A percentile compares a stretch with the other conserved stretches of the same genome.
Conservation (phyloP, 768 basidiomycete genomes). For the Exidia glandulosa region DNA sequence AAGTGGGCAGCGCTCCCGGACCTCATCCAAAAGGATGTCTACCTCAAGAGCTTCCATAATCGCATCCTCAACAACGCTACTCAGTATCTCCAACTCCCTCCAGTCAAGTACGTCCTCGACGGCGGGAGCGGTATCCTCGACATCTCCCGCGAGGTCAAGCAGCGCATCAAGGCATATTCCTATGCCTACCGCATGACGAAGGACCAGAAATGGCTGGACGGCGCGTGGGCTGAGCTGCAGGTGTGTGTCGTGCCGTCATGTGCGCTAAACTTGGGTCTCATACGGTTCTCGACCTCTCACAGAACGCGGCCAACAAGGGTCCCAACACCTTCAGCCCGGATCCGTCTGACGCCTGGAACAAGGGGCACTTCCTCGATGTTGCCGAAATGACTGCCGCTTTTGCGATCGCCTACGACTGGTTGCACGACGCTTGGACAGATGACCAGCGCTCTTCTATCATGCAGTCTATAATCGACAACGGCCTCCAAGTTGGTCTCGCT, state of each 20-base stretch:
- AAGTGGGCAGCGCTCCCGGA: constrained; percentile 78
- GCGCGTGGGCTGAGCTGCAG: constrained; percentile 70
- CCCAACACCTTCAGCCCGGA: constrained; percentile 50
- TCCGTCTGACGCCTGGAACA: constrained; percentile 60
- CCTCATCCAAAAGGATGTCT: constrained; percentile 73
- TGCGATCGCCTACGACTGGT: constrained; percentile 76
- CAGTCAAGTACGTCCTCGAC: constrained; percentile 65
- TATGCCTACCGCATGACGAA: constrained; percentile 89
- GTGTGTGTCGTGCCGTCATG: not conserved
- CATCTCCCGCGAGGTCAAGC: constrained; percentile 77
- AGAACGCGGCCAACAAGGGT: constrained; percentile 67
- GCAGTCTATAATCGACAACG: constrained; percentile 63
- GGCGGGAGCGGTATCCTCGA: constrained; percentile 88
- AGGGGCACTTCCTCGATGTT: constrained; percentile 82
- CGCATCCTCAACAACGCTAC: constrained; percentile 87
- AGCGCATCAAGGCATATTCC: constrained; percentile 82
- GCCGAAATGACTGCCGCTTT: constrained; percentile 84
- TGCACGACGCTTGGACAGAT: constrained; percentile 42
- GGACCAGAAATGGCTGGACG: constrained; percentile 74
- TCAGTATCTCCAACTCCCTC: constrained; percentile 48
- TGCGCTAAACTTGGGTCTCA: not conserved
- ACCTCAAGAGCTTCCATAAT: constrained; percentile 79
- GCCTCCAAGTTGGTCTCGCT: constrained; percentile 53
- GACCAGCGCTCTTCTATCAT: constrained; percentile 62
- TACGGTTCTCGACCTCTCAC: not conserved